Evolutionary conservation across 495 filamentous ascomycete species (phyloP).

Genomic region (Penicillium parvum): DNA sequence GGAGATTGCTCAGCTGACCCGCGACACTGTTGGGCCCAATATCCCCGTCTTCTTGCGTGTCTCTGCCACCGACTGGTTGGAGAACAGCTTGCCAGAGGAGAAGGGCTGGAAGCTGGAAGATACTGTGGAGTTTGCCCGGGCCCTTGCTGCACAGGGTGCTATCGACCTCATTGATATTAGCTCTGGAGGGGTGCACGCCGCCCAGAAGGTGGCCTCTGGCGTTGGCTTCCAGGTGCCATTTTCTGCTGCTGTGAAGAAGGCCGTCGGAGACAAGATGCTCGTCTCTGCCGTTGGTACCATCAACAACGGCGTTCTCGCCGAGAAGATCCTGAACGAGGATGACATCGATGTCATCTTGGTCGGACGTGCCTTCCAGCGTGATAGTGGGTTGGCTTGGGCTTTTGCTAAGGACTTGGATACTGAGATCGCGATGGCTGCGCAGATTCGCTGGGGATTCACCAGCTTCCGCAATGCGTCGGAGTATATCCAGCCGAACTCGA

Average conservation of each 20-base stretch:
- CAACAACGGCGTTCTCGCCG: conserved; percentile 54
- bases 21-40: conserved; percentile 47
- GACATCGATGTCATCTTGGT: conserved; percentile 57
- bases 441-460: conserved; percentile 59
- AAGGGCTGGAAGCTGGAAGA: conserved; percentile 56
- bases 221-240: conserved; percentile 67
- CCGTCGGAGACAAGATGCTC: conserved; percentile 54
- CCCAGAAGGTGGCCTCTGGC: conserved; percentile 53
- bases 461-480: conserved; percentile 33
- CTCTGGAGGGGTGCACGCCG: conserved; percentile 54
- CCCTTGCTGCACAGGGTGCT: conserved; percentile 50
- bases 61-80: conserved; percentile 58
- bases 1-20: conserved; percentile 56
- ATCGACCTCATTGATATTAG: conserved; percentile 67
- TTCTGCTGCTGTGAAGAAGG: conserved; percentile 58
- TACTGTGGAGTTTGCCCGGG: conserved; percentile 50
- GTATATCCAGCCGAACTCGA: conserved; percentile 36
- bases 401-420: conserved; percentile 65
- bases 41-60: conserved; percentile 68
- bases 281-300: conserved; percentile 64
- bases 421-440: conserved; percentile 58
- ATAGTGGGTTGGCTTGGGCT: conserved; percentile 61
- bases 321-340: conserved; percentile 52
- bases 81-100: conserved; percentile 42
- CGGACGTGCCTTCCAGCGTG: conserved; percentile 67